These are phyloP conservation scores for Alectoria sarmentosa DNA, from an alignment of 495 filamentous ascomycete species.

Conservation along the genomic window DNA sequence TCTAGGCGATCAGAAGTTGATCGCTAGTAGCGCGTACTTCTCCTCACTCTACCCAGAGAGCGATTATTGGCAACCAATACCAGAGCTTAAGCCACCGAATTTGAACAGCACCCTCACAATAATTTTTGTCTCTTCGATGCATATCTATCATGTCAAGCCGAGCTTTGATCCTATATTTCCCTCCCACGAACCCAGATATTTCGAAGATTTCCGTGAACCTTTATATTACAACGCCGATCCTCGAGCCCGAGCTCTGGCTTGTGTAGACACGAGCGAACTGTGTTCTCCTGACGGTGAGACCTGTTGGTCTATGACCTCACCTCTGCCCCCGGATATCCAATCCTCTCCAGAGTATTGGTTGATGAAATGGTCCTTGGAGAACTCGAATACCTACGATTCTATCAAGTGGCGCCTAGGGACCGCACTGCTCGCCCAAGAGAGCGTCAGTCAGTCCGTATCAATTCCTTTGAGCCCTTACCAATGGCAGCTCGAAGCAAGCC, in stretches of 20 bases:
- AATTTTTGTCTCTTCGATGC: slow-evolving; percentile 23
- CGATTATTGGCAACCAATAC: slow-evolving; percentile 19
- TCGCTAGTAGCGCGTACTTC: slow-evolving; percentile 11
- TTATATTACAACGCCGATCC: slow-evolving; percentile 21
- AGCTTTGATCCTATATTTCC: slow-evolving; percentile 27
- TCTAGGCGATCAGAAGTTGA: background rate
- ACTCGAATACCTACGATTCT: slow-evolving; percentile 27
- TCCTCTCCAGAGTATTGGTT: slow-evolving; percentile 20
- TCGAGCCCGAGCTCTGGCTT: slow-evolving; percentile 22
- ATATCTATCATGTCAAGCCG: slow-evolving; percentile 23
- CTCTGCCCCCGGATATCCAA: background rate
- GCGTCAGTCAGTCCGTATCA: slow-evolving; percentile 22
- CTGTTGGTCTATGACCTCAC: slow-evolving; percentile 24
- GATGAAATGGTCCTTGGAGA: slow-evolving; percentile 21
- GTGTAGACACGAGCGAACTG: slow-evolving; percentile 23
- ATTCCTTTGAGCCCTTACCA: slow-evolving; percentile 19
- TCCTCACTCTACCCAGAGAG: slow-evolving; percentile 12
- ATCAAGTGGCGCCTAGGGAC: slow-evolving; percentile 24
- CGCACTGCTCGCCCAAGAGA: slow-evolving; percentile 26
- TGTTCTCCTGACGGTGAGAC: slow-evolving; percentile 22
- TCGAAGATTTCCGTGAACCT: slow-evolving; percentile 7
- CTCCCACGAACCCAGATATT: slow-evolving; percentile 11
- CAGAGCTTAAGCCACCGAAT: slow-evolving; percentile 16
- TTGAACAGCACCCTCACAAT: slow-evolving; percentile 25
- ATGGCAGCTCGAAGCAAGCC: slow-evolving; percentile 25